phyloP scores from a whole-genome alignment of 768 basidiomycete genomes.

The Pleurotus sapidus region DNA sequence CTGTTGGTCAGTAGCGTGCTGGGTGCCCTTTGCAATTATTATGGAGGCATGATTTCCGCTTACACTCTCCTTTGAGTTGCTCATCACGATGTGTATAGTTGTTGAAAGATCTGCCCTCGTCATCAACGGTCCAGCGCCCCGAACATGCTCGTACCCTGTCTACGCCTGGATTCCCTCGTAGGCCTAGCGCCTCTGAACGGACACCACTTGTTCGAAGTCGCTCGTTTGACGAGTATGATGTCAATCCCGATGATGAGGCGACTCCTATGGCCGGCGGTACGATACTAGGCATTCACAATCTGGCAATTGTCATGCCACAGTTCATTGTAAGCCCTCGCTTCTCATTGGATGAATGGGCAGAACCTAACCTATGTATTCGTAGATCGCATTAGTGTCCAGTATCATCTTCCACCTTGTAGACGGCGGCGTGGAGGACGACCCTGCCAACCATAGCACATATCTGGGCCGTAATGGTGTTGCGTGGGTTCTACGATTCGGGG shows the following conservation, averaged over 20 bases:
- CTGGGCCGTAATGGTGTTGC: constrained; percentile 87
- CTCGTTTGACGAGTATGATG: constrained; percentile 49
- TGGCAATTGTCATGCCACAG: constrained; percentile 94
- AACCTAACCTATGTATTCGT: constrained; percentile 11
- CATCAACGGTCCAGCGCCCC: constrained; percentile 31
- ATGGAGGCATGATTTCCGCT: constrained; percentile 70
- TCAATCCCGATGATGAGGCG: constrained; percentile 31
- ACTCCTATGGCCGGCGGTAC: constrained; percentile 81
- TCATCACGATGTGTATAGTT: constrained; percentile 38
- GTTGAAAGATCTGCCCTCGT: constrained; percentile 66
- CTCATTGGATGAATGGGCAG: background rate
- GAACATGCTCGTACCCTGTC: constrained; percentile 55
- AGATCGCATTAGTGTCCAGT: constrained; percentile 87
- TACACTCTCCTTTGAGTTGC: background rate
- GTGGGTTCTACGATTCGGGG: constrained; percentile 93
- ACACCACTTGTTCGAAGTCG: constrained; percentile 61
- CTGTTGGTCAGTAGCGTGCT: constrained; percentile 97
- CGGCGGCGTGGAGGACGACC: constrained; percentile 40
- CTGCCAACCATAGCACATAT: constrained; percentile 52
- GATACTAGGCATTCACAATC: constrained; percentile 91
- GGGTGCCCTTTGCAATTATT: constrained; percentile 96
- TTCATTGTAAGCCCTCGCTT: constrained; percentile 65
- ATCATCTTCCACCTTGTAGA: constrained; percentile 84
- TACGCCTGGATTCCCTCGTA: constrained; percentile 35
- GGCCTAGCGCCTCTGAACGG: constrained; percentile 37